These are phyloP conservation scores for Leavenworthia alabamica DNA, from an alignment of 345 rosid genomes.

Conservation along the genomic window DNA sequence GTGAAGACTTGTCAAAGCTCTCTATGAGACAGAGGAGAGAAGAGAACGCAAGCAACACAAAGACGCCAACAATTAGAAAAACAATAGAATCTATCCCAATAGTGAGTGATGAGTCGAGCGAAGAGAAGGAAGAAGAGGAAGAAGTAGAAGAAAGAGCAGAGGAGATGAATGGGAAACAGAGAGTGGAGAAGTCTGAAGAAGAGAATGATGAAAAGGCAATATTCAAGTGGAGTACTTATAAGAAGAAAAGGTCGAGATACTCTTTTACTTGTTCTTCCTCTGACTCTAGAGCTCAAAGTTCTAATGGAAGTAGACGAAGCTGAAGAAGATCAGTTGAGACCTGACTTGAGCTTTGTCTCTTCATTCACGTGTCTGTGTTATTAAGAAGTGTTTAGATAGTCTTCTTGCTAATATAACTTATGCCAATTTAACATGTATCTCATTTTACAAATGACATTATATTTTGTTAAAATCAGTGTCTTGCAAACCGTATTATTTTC, in stretches of 20 bases:
- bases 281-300: conserved; percentile 65
- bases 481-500: too few relatives aligned
- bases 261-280: conserved; percentile 57
- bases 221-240: conserved; percentile 69
- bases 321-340: conserved; percentile 12
- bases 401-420: conserved; percentile 11
- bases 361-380: conserved; percentile 3
- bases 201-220: conserved; percentile 38
- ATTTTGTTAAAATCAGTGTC: too few relatives aligned
- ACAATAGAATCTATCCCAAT: conserved; percentile 24
- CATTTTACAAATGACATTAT: too few relatives aligned
- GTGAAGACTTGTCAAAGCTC: conserved; percentile 56
- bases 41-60: conserved; percentile 26
- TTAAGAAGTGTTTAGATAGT: conserved; percentile 9
- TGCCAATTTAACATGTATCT: conserved; percentile 12
- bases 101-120: conserved; percentile 66
- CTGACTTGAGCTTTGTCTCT: conserved; percentile 15
- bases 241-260: conserved; percentile 85
- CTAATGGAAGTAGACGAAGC: conserved; percentile 45
- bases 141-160: conserved; percentile 32
- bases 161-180: conserved; percentile 31
- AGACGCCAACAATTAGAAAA: conserved; percentile 35
- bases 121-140: conserved; percentile 40
- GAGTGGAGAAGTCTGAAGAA: conserved; percentile 39
- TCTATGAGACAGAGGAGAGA: conserved; percentile 46